phyloP scores from a whole-genome alignment of 2,329 filamentous ascomycete genomes.

The Plectosphaerella cucumerina region DNA sequence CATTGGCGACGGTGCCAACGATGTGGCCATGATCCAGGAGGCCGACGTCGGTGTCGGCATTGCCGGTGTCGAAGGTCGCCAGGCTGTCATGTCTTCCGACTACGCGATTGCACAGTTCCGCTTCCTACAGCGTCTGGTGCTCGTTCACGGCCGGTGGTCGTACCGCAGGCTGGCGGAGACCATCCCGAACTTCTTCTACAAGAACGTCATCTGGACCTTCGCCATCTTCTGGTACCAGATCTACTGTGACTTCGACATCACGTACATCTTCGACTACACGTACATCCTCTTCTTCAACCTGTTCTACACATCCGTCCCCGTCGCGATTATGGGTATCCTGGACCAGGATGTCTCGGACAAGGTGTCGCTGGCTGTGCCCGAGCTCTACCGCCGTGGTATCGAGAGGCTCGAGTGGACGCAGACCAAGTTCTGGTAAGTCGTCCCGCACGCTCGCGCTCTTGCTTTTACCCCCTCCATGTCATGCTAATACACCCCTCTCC shows the following conservation, averaged over 20 bases:
- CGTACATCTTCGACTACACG: conserved; percentile 95
- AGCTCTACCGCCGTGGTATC: conserved; percentile 92
- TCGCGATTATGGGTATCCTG: conserved; percentile 92
- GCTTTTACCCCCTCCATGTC: neutral
- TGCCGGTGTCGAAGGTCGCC: conserved; percentile 85
- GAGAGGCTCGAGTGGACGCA: conserved; percentile 97
- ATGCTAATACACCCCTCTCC: conserved; percentile 20
- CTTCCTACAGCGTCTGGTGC: conserved; percentile 76
- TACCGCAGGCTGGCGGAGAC: conserved; percentile 89
- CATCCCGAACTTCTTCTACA: conserved; percentile 99
- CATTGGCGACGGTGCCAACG: conserved; percentile 90
- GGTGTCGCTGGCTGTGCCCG: conserved; percentile 89
- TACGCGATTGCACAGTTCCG: conserved; percentile 94
- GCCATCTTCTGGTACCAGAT: conserved; percentile 97
- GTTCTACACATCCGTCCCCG: conserved; percentile 90
- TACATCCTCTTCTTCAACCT: conserved; percentile 97
- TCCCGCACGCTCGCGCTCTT: neutral
- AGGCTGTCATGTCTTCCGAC: conserved; percentile 94
- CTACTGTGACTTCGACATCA: conserved; percentile 92
- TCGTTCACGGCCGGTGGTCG: conserved; percentile 94
- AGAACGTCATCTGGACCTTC: conserved; percentile 98
- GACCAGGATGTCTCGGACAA: conserved; percentile 96
- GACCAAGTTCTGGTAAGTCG: conserved; percentile 84
- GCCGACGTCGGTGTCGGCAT: conserved; percentile 96
- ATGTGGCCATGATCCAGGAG: conserved; percentile 97